Evolutionary conservation across 1,284 basidiomycete genomes (phyloP).

Genomic region (Caloboletus firmus): DNA sequence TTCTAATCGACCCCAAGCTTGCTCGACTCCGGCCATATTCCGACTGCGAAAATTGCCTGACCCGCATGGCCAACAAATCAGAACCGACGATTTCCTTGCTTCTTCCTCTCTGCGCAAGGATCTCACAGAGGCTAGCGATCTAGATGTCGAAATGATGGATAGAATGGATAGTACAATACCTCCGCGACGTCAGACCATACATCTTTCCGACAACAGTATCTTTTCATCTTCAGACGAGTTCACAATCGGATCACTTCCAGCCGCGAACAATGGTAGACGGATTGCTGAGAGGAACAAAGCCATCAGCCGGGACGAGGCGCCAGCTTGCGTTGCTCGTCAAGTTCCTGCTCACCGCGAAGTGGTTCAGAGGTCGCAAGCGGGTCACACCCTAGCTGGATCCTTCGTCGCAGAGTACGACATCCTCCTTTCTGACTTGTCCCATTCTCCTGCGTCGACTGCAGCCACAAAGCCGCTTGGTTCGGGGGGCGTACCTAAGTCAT

Average conservation of each 20-base stretch:
- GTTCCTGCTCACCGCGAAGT: neutral
- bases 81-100: neutral
- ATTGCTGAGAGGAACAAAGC: neutral
- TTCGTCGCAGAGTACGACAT: slow-evolving; percentile 22
- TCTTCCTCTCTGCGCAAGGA: neutral
- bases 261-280: neutral
- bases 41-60: slow-evolving; percentile 2
- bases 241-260: slow-evolving; percentile 14
- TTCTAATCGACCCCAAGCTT: slow-evolving; percentile 21
- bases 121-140: no score
- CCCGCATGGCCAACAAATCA: neutral
- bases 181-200: slow-evolving; percentile 16
- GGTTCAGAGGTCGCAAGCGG: neutral
- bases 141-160: slow-evolving; percentile 25
- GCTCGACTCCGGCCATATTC: slow-evolving; percentile 23
- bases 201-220: slow-evolving; percentile 31
- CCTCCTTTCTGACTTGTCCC: slow-evolving; percentile 7
- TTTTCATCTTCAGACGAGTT: slow-evolving; percentile 34
- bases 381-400: slow-evolving; percentile 1
- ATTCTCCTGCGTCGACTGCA: neutral
- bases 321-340: neutral
- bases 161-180: neutral
- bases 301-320: neutral
- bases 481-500: slow-evolving; percentile 3
- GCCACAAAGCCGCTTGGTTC: neutral